These are phyloP conservation scores for Falciphora oryzae DNA, from an alignment of 2,329 filamentous ascomycete species.

Conservation along the genomic window DNA sequence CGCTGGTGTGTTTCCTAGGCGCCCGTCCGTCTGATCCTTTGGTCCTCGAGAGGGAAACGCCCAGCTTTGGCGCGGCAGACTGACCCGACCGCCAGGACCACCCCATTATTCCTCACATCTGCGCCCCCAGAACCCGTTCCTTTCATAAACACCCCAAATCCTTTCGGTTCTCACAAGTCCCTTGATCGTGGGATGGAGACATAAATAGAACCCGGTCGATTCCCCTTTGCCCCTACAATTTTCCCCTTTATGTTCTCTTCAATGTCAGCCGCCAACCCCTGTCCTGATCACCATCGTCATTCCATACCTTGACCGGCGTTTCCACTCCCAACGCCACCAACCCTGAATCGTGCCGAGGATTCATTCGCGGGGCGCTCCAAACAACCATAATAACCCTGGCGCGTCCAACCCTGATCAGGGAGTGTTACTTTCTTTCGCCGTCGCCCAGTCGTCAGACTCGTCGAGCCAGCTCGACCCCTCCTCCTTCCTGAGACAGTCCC, in stretches of 20 bases:
- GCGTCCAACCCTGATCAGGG: neutral
- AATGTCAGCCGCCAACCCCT: no score
- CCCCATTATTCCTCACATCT: neutral
- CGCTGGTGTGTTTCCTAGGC: neutral
- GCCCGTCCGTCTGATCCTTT: neutral
- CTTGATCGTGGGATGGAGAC: neutral
- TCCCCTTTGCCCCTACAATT: neutral
- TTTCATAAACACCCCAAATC: neutral
- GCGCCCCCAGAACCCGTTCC: neutral
- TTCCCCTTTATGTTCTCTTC: no score
- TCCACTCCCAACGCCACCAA: neutral
- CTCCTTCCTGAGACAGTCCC: neutral
- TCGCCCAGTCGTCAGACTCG: neutral
- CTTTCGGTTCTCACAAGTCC: neutral
- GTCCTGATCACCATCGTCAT: neutral
- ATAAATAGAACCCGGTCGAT: neutral
- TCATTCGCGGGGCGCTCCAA: neutral
- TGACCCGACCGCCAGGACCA: neutral
- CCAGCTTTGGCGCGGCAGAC: neutral
- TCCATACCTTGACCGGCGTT: neutral
- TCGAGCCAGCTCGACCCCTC: neutral
- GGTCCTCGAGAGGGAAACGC: neutral
- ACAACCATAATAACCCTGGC: neutral
- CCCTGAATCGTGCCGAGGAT: neutral
- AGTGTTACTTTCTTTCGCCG: neutral